Base-by-base conservation (phyloP, 1,284 basidiomycete species). In the Malassezia psittaci region DNA sequence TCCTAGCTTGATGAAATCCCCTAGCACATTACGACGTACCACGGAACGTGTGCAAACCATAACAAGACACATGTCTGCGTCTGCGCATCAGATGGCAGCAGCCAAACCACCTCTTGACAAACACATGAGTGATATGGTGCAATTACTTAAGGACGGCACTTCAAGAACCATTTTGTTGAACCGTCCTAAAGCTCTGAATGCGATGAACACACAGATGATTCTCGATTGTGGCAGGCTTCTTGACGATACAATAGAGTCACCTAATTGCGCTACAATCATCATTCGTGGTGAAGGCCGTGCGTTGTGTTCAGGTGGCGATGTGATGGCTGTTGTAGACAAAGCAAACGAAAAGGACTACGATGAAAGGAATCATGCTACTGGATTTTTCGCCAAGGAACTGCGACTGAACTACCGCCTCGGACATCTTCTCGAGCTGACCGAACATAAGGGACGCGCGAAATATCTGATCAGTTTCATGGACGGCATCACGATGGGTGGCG, bases 251-350 rank as follows among this genome's bases (percentile, higher is more conserved):
- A 21, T 21, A 13, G 16, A 33, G 24, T 64, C 65, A 12, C 41
- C 60, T 33, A 59, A 61, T 21, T 63, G 61, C 40, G 60, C 67
- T 29, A 59, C 66, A 47, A 62, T 74, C 48, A 48, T 72, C 1
- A 62, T 74, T 18, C 65, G 70, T 24, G 68, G 89, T 18, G 78
- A 79, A 29, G 88, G 87, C 11, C 80, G 84, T 57, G 88, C 86
- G 11, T 96, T 96, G 72, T 98, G 91, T 74, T 86, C 89, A 5
- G 94, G 93, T 19, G 93, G 93, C 52, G 94, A 99, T 75, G 87
- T 99, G 52, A 83, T 83, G 61, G 78, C 71, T 69, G 83, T 79
- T 24, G 64, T 64, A 42, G 60, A 61, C 13, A 61, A 55, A 2
- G 65, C 62, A 51, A 50, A 61, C 63, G 53, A 63, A 5, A 7